Evolutionary conservation across 2,329 filamentous ascomycete genomes (phyloP).

Genomic region (Aspergillus hiratsukae): DNA sequence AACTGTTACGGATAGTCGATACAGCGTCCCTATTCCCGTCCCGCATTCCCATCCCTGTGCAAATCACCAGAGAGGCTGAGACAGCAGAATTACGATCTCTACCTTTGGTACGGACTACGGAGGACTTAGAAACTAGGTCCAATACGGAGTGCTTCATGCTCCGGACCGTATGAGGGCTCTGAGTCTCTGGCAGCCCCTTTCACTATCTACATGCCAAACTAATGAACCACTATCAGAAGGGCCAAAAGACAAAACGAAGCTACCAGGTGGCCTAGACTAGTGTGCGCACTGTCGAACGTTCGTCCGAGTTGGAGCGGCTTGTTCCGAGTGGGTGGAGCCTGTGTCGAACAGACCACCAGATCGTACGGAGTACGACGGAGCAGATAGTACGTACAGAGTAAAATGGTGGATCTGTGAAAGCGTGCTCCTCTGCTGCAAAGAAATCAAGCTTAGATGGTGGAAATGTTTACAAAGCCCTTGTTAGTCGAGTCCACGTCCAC

Average conservation of each 20-base stretch:
- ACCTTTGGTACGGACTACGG: no score
- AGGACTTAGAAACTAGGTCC: no score
- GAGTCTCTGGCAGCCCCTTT: no score
- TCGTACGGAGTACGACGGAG: no score
- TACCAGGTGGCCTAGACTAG: background rate
- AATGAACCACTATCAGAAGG: background rate
- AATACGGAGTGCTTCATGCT: no score
- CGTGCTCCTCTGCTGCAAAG: no score
- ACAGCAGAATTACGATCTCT: no score
- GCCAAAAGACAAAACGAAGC: background rate
- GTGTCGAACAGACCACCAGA: background rate
- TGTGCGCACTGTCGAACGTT: conserved; percentile 18
- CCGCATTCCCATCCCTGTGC: background rate
- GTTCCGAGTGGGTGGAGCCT: background rate
- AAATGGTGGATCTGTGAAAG: background rate
- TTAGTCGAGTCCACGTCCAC: background rate
- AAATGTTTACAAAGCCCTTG: no score
- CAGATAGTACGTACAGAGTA: background rate
- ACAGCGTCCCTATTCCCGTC: no score
- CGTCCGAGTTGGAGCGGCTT: conserved; percentile 15
- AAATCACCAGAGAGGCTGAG: background rate
- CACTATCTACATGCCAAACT: background rate
- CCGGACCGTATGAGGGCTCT: no score
- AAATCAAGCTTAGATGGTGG: no score
- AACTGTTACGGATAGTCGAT: no score